These are phyloP conservation scores for Hygrophila difformis DNA, from an alignment of 257 asterid species.

Conservation along the genomic window DNA sequence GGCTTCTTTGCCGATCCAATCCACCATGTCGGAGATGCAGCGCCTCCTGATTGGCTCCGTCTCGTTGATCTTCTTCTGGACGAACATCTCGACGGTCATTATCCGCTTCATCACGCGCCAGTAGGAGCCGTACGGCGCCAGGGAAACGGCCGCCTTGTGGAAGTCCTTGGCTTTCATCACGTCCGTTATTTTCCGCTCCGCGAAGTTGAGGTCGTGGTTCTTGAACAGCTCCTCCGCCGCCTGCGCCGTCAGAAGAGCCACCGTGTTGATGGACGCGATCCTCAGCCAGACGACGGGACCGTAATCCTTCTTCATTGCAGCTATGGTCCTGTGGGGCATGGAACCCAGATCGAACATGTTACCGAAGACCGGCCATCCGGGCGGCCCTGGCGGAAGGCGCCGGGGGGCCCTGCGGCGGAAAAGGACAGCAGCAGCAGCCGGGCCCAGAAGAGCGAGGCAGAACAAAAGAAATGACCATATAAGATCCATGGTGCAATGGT, in stretches of 20 bases:
- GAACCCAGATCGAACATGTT: conserved; percentile 49
- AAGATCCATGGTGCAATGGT: too few species aligned
- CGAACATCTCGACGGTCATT: conserved; percentile 44
- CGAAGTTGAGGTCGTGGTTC: conserved; percentile 41
- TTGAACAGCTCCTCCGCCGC: conserved; percentile 49
- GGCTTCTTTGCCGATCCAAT: conserved; percentile 28
- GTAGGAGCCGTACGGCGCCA: conserved; percentile 53
- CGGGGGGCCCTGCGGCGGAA: not conserved
- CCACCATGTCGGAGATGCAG: conserved; percentile 36
- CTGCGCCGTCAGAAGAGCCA: conserved; percentile 28
- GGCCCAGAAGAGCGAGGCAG: too few species aligned
- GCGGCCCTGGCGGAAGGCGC: conserved; percentile 45
- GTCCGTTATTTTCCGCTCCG: conserved; percentile 39
- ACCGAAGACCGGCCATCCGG: conserved; percentile 55
- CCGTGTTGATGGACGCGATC: conserved; percentile 42
- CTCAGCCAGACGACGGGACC: conserved; percentile 48
- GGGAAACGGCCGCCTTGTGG: conserved; percentile 33
- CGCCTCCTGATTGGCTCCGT: conserved; percentile 33
- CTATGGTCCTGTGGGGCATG: conserved; percentile 40
- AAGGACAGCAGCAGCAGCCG: conserved; percentile 1
- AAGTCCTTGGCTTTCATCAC: conserved; percentile 30
- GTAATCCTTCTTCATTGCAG: conserved; percentile 16
- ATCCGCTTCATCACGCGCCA: conserved; percentile 49
- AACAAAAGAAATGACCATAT: too few species aligned
- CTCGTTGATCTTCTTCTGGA: conserved; percentile 27